Conservation (phyloP, 352 stramenopile species). For the Phytophthora brassicae region DNA sequence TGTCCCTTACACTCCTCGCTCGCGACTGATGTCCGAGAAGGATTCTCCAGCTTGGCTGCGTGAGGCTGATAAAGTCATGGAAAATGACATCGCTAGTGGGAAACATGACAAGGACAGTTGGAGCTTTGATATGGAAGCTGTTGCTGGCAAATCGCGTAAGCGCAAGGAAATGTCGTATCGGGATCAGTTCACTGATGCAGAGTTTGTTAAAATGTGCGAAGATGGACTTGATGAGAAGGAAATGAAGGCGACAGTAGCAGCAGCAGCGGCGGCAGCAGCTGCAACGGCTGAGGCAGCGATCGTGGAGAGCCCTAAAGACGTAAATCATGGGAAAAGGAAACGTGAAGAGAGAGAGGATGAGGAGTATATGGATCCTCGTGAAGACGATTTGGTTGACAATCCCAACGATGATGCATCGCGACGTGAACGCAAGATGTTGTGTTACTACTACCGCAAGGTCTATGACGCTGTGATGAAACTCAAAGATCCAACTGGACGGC, state of each 20-base stretch:
- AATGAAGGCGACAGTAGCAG: constrained; percentile 14
- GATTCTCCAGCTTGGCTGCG: constrained; percentile 76
- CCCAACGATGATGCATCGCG: constrained; percentile 47
- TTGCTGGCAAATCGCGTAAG: constrained; percentile 56
- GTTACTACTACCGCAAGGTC: constrained; percentile 85
- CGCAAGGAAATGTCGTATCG: constrained; percentile 87
- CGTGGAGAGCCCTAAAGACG: constrained; percentile 23
- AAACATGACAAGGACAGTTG: constrained; percentile 64
- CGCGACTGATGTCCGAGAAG: constrained; percentile 68
- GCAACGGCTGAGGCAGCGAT: background rate
- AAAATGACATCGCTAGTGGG: constrained; percentile 48
- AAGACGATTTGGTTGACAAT: constrained; percentile 32
- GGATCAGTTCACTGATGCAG: constrained; percentile 82
- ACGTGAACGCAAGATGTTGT: constrained; percentile 63
- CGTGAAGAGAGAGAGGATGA: constrained; percentile 38
- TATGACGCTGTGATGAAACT: constrained; percentile 85
- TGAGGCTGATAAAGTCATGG: constrained; percentile 68
- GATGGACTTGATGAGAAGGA: constrained; percentile 65
- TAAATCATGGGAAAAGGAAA: constrained; percentile 33
- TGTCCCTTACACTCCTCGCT: constrained; percentile 41
- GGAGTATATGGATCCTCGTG: constrained; percentile 20
- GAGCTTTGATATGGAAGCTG: constrained; percentile 61
- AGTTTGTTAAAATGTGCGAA: constrained; percentile 89
- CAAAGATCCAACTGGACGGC: constrained; percentile 61
- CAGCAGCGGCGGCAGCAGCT: background rate